Evolutionary conservation across 108 stramenopile genomes (phyloP).

Genomic region (Fistulifera pelliculosa): DNA sequence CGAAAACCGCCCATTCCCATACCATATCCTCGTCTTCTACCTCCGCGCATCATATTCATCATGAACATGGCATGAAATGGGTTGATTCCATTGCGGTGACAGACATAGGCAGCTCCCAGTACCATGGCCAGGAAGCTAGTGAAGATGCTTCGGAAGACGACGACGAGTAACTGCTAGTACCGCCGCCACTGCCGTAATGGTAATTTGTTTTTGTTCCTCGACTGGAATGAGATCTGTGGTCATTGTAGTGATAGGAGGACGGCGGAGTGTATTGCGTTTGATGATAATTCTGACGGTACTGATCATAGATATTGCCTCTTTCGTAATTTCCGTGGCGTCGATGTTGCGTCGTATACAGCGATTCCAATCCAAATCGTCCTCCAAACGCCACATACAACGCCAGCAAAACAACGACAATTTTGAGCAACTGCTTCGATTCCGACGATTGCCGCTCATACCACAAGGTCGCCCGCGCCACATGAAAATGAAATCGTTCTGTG

Average conservation of each 20-base stretch:
- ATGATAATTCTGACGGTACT: constrained; percentile 18
- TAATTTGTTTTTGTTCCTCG: no score
- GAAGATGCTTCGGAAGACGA: no score
- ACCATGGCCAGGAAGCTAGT: constrained; percentile 36
- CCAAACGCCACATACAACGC: constrained; percentile 70
- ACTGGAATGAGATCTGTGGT: no score
- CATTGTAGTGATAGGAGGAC: constrained; percentile 1
- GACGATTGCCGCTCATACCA: constrained; percentile 57
- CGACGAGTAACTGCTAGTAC: not conserved
- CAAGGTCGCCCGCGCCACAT: constrained; percentile 8
- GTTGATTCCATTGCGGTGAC: constrained; percentile 57
- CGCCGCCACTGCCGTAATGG: not conserved
- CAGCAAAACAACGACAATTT: constrained; percentile 35
- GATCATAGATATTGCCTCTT: constrained; percentile 47
- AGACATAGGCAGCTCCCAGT: constrained; percentile 22
- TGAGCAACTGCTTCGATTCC: constrained; percentile 42
- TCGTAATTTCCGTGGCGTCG: constrained; percentile 44
- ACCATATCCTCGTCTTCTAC: constrained; percentile 18
- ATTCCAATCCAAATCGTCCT: constrained; percentile 66
- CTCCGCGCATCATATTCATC: constrained; percentile 39
- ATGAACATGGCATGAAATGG: constrained; percentile 54
- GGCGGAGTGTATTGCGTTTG: constrained; percentile 6
- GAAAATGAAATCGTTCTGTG: constrained; percentile 33
- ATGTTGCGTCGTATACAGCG: not conserved
- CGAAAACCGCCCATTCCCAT: constrained; percentile 23